Evolutionary conservation across 805 yeast species (phyloP).

Genomic region (Wickerhamomyces mucosus): DNA sequence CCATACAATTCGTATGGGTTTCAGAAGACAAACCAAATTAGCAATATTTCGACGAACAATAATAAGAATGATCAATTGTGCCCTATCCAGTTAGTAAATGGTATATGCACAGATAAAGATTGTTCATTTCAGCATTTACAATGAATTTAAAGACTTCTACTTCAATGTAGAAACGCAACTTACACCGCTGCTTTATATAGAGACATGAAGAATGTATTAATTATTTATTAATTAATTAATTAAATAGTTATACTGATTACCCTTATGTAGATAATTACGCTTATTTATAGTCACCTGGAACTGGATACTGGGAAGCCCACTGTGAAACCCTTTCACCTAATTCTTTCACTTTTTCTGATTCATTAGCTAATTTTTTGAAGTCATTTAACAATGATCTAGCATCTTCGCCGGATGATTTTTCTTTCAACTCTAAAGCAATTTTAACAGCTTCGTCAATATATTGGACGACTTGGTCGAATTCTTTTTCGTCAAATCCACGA

Average conservation of each 20-base stretch:
- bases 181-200: too few species aligned
- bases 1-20: constrained; percentile 17
- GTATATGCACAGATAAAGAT: constrained; percentile 12
- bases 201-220: too few species aligned
- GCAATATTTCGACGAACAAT: neutral
- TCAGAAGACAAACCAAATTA: constrained; percentile 1
- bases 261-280: too few species aligned
- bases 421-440: constrained; percentile 52
- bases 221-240: too few species aligned
- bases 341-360: constrained; percentile 47
- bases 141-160: neutral
- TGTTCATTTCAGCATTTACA: constrained; percentile 18
- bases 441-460: constrained; percentile 75
- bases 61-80: constrained; percentile 10
- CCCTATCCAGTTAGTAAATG: constrained; percentile 16
- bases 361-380: constrained; percentile 64
- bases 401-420: constrained; percentile 45
- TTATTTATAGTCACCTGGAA: constrained; percentile 61
- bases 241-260: too few species aligned
- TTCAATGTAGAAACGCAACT: too few species aligned
- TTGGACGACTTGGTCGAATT: constrained; percentile 71
- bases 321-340: constrained; percentile 57
- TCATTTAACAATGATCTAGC: constrained; percentile 52
- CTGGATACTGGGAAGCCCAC: constrained; percentile 74
- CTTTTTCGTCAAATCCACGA: constrained; percentile 75